These are phyloP conservation scores for Penicillium pancosmium DNA, from an alignment of 495 filamentous ascomycete genomes.

Conservation along the genomic window DNA sequence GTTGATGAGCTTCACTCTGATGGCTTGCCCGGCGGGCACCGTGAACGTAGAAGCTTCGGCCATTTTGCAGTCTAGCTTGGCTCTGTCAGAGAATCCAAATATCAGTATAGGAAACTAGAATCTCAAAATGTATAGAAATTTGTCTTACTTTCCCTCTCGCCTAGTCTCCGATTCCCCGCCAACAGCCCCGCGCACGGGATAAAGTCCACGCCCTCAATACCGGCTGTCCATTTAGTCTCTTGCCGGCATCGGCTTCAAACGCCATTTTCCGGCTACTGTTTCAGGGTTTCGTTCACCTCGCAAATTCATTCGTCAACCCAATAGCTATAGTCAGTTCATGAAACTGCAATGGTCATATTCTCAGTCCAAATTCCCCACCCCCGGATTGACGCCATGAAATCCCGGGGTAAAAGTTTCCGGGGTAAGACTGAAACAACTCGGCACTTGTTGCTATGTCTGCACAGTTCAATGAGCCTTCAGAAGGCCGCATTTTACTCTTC, in stretches of 20 bases:
- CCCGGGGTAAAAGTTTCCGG: slow-evolving; percentile 4
- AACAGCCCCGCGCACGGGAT: background rate
- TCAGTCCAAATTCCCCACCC: background rate
- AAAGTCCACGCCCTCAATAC: slow-evolving; percentile 1
- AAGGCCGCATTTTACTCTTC: background rate
- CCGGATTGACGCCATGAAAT: slow-evolving; percentile 4
- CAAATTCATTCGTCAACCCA: background rate
- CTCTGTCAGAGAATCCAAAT: background rate
- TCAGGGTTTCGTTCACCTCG: background rate
- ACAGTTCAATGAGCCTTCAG: background rate
- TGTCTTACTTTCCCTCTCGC: background rate
- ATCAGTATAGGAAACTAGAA: background rate
- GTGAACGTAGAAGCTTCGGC: slow-evolving; percentile 36
- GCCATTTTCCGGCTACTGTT: slow-evolving; percentile 1
- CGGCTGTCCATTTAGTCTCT: background rate
- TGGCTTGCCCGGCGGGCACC: slow-evolving; percentile 33
- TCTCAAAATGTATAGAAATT: background rate
- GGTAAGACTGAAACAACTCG: slow-evolving; percentile 2
- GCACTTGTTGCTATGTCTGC: background rate
- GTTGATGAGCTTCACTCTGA: slow-evolving; percentile 26
- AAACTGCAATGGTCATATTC: background rate
- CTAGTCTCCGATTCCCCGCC: background rate
- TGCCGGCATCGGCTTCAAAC: background rate
- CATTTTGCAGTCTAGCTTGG: background rate
- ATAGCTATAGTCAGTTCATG: background rate